Base-by-base conservation (phyloP, 1,284 basidiomycete species). In the Cystobasidiaceae sp. region DNA sequence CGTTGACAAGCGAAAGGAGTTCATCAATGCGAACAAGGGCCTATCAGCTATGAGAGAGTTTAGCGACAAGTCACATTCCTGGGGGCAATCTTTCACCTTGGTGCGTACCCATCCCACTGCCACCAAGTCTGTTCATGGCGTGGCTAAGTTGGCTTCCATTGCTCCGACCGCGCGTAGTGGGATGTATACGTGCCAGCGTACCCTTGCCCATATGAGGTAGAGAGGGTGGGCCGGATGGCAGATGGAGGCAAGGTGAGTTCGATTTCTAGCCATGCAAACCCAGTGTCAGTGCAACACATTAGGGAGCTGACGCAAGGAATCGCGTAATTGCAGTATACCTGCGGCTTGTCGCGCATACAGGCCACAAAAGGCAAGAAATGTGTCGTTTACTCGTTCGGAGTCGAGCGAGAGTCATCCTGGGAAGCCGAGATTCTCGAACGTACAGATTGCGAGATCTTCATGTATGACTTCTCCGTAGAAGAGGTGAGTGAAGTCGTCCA, bases 41-140 rank as follows among this genome's bases (percentile, higher is more conserved):
- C 76, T 75, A 2, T 72, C 74, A 0, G 69, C 33, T 28, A 77
- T 77, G 66, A 75, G 73, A 60, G 68, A 68, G 28, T 77, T 77
- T 50, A 62, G 68, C 15, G 67, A 67, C 52, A 55, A 54, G 32
- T 9, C 54, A 28, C 37, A 56, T 44, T n/a, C 30, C 9, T 56
- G 54, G 54, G 54, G 54, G 7, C 54, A 56, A 19, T 15, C 39
- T 19, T 56, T 28, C 27, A 56, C 54, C 15, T 30, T 56, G 21
- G 54, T 56, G 13, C 30, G 54, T 39, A 11, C 11, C n/a, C 55
- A 19, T 28, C n/a, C 46, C 1, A 51, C 32, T n/a, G 23, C 8
- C 13, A 13, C 45, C 8, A 8, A 25, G 9, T 13, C 15, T 9
- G 21, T 11, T 8, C 11, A 25, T 48, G 45, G 45, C 45, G 45